phyloP scores from a whole-genome alignment of 345 rosid genomes.

The Citrus trifoliata region DNA sequence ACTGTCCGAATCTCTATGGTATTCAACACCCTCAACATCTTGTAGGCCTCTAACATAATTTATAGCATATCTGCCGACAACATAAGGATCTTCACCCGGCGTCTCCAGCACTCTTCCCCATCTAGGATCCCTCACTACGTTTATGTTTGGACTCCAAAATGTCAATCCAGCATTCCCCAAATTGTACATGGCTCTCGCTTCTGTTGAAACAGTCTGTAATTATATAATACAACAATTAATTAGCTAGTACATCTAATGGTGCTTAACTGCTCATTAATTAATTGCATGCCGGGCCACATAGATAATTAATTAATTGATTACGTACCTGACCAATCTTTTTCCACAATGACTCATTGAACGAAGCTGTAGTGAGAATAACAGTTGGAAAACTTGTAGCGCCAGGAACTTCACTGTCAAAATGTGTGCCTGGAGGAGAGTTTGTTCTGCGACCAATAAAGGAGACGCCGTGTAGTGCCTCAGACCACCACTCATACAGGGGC shows the following conservation, averaged over 20 bases:
- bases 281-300: too few species aligned
- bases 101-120: constrained; percentile 50
- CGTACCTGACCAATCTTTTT: constrained; percentile 40
- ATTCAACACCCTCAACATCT: constrained; percentile 27
- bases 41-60: constrained; percentile 51
- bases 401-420: constrained; percentile 25
- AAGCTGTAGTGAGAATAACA: constrained; percentile 31
- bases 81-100: constrained; percentile 44
- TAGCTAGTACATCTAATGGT: background rate
- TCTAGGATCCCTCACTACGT: constrained; percentile 45
- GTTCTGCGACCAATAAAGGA: constrained; percentile 24
- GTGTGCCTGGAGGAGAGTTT: constrained; percentile 13
- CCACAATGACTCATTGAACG: constrained; percentile 44
- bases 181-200: constrained; percentile 56
- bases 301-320: too few species aligned
- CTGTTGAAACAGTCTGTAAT: constrained; percentile 34
- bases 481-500: constrained; percentile 47
- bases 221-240: background rate
- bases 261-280: too few species aligned
- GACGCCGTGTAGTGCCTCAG: constrained; percentile 48
- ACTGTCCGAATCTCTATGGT: constrained; percentile 4
- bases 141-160: constrained; percentile 46
- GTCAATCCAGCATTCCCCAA: constrained; percentile 42
- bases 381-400: constrained; percentile 46
- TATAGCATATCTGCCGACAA: constrained; percentile 34